Evolutionary conservation across 805 yeast genomes (phyloP), one percentile per base, ranked within the genome.

Genomic region (Kodamaea lidongshanica): DNA sequence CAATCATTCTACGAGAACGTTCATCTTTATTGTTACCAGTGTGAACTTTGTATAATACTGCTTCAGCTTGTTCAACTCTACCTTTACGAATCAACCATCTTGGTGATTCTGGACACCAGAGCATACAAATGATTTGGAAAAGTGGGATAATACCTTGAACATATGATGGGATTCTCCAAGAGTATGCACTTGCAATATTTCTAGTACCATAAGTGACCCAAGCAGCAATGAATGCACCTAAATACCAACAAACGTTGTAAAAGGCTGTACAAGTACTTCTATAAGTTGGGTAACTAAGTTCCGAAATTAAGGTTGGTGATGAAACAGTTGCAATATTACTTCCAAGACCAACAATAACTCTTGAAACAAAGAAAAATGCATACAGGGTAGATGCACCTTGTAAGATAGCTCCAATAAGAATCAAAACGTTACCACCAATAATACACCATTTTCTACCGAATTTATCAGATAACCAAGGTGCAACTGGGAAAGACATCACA

Each of bases 11-110:
- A n/a, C 28, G 18, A 15, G 47, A 35, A 6, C 36, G 24, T 7
- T 45, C 42, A 30, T 54, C 57, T 12, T 41, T 42, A 17, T 54
- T 56, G 32, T 60, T 51, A 34, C 67, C 66, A 34, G 59, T 66
- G 46, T 69, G 68, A 40, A 47, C 47, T 30, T 58, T 58, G 15
- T 48, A 35, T 24, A 30, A 30, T 4, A 25, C 27, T n/a, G 10
- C 22, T 5, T 24, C 12, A 9, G 23, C 23, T 20, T 20, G 13
- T 6, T 5, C 7, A 13, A 20, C 23, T 20, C 23, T 20, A 13
- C 12, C 8, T 6, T 11, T 13, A 12, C 12, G n/a, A 13, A 20
- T 20, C 23, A 20, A 20, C 23, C 23, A 20, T 11, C 23, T 12
- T 11, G 23, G 23, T 6, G 23, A 20, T 20, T 20, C 23, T 20